Conservation (phyloP, 176 grass and related monocot species). For the Miscanthus lutarioriparius region DNA sequence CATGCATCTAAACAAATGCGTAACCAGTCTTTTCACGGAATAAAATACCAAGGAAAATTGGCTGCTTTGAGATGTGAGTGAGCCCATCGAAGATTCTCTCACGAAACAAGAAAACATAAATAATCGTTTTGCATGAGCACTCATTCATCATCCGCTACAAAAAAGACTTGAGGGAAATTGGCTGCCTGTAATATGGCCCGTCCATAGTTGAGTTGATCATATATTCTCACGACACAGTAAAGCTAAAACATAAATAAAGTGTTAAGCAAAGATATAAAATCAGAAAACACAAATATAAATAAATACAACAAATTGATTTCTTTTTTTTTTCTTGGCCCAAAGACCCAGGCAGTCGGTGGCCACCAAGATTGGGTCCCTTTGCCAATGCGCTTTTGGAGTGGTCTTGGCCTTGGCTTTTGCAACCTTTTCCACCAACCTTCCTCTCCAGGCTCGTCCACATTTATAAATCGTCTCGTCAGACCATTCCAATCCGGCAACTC, state of each 20-base stretch:
- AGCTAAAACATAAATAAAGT: neutral
- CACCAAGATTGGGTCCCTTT: constrained; percentile 1
- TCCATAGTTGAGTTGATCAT: neutral
- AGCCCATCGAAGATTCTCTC: neutral
- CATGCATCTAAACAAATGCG: too few species aligned
- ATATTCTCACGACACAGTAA: neutral
- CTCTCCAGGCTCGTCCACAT: neutral
- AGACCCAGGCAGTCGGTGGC: neutral
- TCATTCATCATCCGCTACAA: neutral
- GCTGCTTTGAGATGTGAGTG: neutral
- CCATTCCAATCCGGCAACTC: constrained; percentile 12
- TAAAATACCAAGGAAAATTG: neutral
- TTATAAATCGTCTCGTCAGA: constrained; percentile 1
- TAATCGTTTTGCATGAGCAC: neutral
- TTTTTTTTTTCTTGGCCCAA: constrained; percentile 20
- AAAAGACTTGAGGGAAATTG: neutral
- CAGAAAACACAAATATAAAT: neutral
- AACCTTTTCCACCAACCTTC: constrained; percentile 35
- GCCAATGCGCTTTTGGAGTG: constrained; percentile 4
- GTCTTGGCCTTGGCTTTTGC: constrained; percentile 8
- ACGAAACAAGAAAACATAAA: neutral
- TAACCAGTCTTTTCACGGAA: neutral
- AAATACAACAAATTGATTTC: neutral
- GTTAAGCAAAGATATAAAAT: neutral
- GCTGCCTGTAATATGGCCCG: neutral